These are phyloP conservation scores for Massarina eburnea DNA, from an alignment of 2,329 filamentous ascomycete species.

Conservation along the genomic window DNA sequence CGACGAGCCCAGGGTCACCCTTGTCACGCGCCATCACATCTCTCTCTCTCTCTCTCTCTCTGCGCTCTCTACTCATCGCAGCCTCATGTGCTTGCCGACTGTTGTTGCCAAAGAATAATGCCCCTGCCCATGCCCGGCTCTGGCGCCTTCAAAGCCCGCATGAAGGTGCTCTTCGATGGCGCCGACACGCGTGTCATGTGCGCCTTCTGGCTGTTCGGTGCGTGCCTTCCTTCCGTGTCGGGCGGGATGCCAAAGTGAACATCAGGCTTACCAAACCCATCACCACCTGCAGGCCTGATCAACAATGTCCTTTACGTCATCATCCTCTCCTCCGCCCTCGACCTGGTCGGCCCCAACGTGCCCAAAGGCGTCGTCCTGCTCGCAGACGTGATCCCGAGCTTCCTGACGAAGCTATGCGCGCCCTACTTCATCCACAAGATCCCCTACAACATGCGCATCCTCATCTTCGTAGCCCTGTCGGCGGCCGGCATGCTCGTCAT, in stretches of 20 bases:
- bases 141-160: constrained; percentile 66
- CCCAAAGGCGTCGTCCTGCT: constrained; percentile 93
- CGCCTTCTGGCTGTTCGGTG: constrained; percentile 95
- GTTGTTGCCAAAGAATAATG: constrained; percentile 15
- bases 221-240: constrained; percentile 12
- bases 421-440: constrained; percentile 93
- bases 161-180: constrained; percentile 65
- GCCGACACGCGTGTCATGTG: constrained; percentile 70
- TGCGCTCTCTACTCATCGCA: too few relatives aligned
- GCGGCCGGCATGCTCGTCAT: constrained; percentile 87
- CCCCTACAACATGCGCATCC: constrained; percentile 74
- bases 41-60: too few relatives aligned
- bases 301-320: constrained; percentile 99
- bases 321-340: constrained; percentile 91
- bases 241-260: not conserved
- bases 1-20: not conserved
- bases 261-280: not conserved
- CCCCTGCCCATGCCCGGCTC: constrained; percentile 58
- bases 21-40: not conserved
- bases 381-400: constrained; percentile 87
- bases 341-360: constrained; percentile 82
- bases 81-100: too few relatives aligned
- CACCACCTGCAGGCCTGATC: constrained; percentile 67
- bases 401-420: constrained; percentile 81
- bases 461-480: constrained; percentile 74